Evolutionary conservation across 169 alveolate genomes (phyloP).

Genomic region (Babesia sp.): DNA sequence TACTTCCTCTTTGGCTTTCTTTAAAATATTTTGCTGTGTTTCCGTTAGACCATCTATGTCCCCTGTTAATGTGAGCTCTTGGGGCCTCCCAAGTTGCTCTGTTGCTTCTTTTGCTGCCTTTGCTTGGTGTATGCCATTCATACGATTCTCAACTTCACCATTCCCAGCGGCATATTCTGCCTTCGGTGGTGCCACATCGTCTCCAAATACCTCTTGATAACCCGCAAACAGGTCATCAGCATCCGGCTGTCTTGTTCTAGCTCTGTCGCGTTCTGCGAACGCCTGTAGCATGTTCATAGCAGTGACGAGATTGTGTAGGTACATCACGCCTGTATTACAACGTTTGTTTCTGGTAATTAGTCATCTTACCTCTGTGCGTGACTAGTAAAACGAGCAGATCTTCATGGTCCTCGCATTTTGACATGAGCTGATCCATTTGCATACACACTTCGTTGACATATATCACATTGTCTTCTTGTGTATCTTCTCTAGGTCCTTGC

Average conservation of each 20-base stretch:
- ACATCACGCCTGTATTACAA: slow-evolving; percentile 65
- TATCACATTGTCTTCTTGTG: slow-evolving; percentile 9
- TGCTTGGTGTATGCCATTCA: not conserved
- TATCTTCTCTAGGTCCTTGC: not conserved
- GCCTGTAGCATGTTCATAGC: slow-evolving; percentile 71
- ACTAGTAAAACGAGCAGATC: slow-evolving; percentile 68
- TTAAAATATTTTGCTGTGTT: slow-evolving; percentile 26
- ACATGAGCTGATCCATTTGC: slow-evolving; percentile 71
- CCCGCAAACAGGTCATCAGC: slow-evolving; percentile 55
- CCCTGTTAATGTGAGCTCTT: too few species aligned
- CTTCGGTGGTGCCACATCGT: not conserved
- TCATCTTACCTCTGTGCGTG: slow-evolving; percentile 71
- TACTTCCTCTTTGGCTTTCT: slow-evolving; percentile 42
- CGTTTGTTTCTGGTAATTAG: not conserved
- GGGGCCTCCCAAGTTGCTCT: too few species aligned
- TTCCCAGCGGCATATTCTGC: not conserved
- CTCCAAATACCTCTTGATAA: slow-evolving; percentile 25
- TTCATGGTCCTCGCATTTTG: slow-evolving; percentile 70
- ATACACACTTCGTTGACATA: slow-evolving; percentile 74
- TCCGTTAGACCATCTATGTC: slow-evolving; percentile 5
- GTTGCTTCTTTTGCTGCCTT: not conserved
- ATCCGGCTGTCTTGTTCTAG: slow-evolving; percentile 36
- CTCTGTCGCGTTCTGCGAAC: slow-evolving; percentile 62
- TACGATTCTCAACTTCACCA: not conserved
- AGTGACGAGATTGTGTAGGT: slow-evolving; percentile 75